Base-by-base conservation (phyloP, 2,329 filamentous ascomycete species). In the Sarocladium kiliense region DNA sequence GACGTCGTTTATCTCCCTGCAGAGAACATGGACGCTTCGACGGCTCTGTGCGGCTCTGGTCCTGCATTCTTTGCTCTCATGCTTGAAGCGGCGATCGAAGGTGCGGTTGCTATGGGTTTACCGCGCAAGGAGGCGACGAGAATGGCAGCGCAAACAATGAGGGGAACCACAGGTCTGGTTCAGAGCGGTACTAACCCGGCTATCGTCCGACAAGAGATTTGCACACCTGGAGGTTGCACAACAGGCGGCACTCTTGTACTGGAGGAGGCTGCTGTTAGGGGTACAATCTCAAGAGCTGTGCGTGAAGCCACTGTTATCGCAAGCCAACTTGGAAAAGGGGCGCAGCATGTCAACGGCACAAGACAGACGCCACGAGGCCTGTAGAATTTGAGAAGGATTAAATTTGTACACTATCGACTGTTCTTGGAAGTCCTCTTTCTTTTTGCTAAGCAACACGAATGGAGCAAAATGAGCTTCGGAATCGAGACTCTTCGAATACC, bases 111-210 rank as follows among this genome's bases (percentile, higher is more conserved):
- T 14, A 89, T 91, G 85, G 89, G 89, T 0, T 65, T 93, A 30
- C 87, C 88, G 3, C 77, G 88, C 49, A 80, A 79, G 2, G 87
- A 91, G 65, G 88, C 88, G 1, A 84, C 85, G 66, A 74, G 82
- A 58, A 91, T 93, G 87, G 88, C 88, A 25, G 86, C 88, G 1
- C 89, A 93, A 74, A 84, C 85, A 12, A 90, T 91, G 86, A 79
- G 82, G 60, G 89, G 89, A 21, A 84, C 86, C 0, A 86, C 88
- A 0, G 83, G 80, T 0, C 65, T 92, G 62, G 82, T 92, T 11
- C 75, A 89, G 55, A 78, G 72, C 55, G 87, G 87, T 14, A 87
- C 91, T 66, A 88, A 92, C 68, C 89, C 89, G 1, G 87, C 88
- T 16, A 71, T 91, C 21, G 71, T 92, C 54, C 79, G 85, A 53